A percentile compares a stretch with the other conserved stretches of the same genome.
phyloP scores from a whole-genome alignment of 2,329 filamentous ascomycete genomes.

The Coniochaeta prunicola region DNA sequence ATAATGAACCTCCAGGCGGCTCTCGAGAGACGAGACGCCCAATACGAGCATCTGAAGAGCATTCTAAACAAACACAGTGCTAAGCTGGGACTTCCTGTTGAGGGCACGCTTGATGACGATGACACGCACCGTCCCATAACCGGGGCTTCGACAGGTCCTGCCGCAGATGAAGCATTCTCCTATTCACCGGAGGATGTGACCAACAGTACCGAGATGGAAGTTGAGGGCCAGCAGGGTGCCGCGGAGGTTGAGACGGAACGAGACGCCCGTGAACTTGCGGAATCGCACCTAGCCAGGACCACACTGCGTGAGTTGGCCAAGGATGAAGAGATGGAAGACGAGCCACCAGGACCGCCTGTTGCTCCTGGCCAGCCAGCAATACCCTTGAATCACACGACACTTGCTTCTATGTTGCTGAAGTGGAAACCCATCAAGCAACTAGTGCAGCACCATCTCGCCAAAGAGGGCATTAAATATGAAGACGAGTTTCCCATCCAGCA shows the following conservation, averaged over 20 bases:
- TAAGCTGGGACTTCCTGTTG: constrained; percentile 14
- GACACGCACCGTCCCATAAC: constrained; percentile 9
- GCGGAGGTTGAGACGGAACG: constrained; percentile 17
- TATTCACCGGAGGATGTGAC: constrained; percentile 20
- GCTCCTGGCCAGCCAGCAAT: constrained; percentile 60
- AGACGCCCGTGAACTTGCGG: constrained; percentile 25
- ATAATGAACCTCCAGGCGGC: constrained; percentile 33
- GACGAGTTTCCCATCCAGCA: constrained; percentile 69
- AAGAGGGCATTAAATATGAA: constrained; percentile 45
- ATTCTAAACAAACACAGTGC: constrained; percentile 2
- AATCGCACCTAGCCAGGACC: constrained; percentile 6
- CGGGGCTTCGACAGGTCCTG: constrained; percentile 1
- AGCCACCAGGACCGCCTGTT: constrained; percentile 41
- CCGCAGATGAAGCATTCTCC: constrained; percentile 14
- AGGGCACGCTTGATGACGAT: constrained; percentile 14
- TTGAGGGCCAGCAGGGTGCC: not conserved
- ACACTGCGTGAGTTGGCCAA: not conserved
- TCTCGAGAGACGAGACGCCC: constrained; percentile 23
- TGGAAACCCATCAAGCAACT: constrained; percentile 64
- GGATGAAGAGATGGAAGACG: constrained; percentile 43
- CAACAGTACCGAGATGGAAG: not conserved
- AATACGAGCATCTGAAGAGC: constrained; percentile 28
- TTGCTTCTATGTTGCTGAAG: constrained; percentile 73
- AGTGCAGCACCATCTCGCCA: constrained; percentile 42
- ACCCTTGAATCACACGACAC: constrained; percentile 79